These are phyloP conservation scores for Populus deltoides DNA, from an alignment of 345 rosid genomes.

Conservation along the genomic window DNA sequence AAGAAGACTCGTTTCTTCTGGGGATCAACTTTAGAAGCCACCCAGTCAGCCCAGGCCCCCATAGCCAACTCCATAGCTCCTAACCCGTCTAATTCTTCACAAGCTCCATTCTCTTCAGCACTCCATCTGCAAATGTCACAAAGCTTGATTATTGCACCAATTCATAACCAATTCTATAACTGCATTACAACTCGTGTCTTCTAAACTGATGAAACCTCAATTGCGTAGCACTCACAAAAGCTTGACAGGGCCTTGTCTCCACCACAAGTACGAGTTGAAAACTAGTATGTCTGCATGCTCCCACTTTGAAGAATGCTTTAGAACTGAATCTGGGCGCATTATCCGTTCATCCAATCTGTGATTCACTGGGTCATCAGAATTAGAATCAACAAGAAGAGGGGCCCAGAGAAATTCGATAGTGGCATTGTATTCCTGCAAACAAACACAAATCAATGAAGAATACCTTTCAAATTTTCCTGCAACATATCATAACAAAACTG, in stretches of 20 bases:
- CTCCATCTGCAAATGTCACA: conserved; percentile 66
- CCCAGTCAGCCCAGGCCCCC: conserved; percentile 92
- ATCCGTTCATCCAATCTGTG: conserved; percentile 75
- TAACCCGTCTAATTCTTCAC: conserved; percentile 73
- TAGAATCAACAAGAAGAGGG: conserved; percentile 90
- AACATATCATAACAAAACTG: neutral
- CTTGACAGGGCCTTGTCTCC: conserved; percentile 97
- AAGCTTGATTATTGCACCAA: neutral
- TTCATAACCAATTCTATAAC: neutral
- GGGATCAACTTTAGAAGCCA: conserved; percentile 50
- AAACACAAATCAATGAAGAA: conserved; percentile 1
- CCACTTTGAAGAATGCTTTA: conserved; percentile 84
- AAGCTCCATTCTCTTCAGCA: conserved; percentile 52
- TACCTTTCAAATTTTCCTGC: neutral
- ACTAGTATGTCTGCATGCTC: conserved; percentile 84
- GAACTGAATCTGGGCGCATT: conserved; percentile 84
- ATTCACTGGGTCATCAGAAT: conserved; percentile 97
- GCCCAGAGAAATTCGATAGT: conserved; percentile 94
- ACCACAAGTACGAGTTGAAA: conserved; percentile 94
- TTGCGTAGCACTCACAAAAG: conserved; percentile 46
- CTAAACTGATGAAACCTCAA: conserved; percentile 7
- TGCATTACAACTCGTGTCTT: neutral
- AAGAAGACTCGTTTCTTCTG: conserved; percentile 59
- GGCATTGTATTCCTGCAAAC: conserved; percentile 80
- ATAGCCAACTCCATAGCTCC: conserved; percentile 92